Conservation (phyloP, 2,329 filamentous ascomycete genomes). For the Diplodia sapinea region DNA sequence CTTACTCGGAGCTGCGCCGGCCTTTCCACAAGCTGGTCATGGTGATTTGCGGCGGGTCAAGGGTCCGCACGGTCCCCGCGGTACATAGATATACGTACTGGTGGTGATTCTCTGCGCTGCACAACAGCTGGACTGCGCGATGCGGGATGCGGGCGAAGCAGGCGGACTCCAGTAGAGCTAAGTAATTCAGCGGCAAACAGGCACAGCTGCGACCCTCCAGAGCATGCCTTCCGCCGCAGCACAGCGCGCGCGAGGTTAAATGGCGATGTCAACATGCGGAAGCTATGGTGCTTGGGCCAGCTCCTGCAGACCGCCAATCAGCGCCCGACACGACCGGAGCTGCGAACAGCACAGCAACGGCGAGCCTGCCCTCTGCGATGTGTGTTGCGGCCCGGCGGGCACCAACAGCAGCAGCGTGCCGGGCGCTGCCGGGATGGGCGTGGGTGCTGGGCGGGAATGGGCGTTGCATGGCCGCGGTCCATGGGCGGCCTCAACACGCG, state of each 20-base stretch:
- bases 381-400: constrained; percentile 26
- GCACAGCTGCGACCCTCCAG: constrained; percentile 9
- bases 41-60: constrained; percentile 33
- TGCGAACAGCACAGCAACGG: constrained; percentile 28
- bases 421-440: constrained; percentile 9
- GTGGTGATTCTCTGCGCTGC: constrained; percentile 21
- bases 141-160: not conserved
- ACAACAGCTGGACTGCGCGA: constrained; percentile 10
- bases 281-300: constrained; percentile 20
- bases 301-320: constrained; percentile 21
- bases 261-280: constrained; percentile 21
- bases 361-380: constrained; percentile 1
- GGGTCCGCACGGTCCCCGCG: constrained; percentile 22
- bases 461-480: constrained; percentile 8
- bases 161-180: not conserved
- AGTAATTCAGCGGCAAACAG: constrained; percentile 16
- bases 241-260: constrained; percentile 1
- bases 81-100: constrained; percentile 20
- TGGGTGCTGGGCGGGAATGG: not conserved
- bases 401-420: constrained; percentile 12
- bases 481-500: constrained; percentile 21
- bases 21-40: constrained; percentile 50
- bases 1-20: constrained; percentile 50
- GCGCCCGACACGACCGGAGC: constrained; percentile 26
- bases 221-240: not conserved